These are phyloP conservation scores for Gonapodya prolifera DNA, from an alignment of 192 early-diverging fungal species.

Conservation along the genomic window DNA sequence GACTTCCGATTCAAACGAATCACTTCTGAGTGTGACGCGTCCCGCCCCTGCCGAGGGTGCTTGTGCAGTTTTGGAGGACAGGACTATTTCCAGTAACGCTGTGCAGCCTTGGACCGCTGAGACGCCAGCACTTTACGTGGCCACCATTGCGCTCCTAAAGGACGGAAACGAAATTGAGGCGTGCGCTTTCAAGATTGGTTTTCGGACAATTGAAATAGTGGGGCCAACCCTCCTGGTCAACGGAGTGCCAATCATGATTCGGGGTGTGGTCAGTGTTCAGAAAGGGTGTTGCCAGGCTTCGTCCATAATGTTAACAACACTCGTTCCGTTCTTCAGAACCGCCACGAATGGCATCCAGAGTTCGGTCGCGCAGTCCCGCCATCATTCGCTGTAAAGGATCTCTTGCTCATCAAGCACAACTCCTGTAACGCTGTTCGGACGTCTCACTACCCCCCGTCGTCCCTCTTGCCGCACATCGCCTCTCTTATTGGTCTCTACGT, in stretches of 20 bases:
- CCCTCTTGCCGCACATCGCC: background rate
- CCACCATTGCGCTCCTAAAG: background rate
- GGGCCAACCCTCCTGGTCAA: background rate
- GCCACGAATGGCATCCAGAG: constrained; percentile 1
- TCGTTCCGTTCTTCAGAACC: background rate
- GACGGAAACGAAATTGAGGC: background rate
- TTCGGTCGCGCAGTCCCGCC: background rate
- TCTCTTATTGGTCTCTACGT: background rate
- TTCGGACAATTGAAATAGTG: background rate
- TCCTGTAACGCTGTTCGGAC: background rate
- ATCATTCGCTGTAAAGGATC: background rate
- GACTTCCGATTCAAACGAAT: too few relatives aligned
- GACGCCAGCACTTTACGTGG: background rate
- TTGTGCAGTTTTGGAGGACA: too few relatives aligned
- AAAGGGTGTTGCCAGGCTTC: too few relatives aligned
- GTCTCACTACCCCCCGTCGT: background rate
- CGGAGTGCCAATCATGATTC: background rate
- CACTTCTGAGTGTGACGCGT: too few relatives aligned
- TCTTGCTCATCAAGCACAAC: background rate
- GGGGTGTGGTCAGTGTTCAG: background rate
- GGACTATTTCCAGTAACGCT: too few relatives aligned
- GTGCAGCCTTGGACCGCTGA: background rate
- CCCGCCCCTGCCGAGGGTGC: too few relatives aligned
- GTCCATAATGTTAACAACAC: too few relatives aligned
- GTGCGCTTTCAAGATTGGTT: background rate